Evolutionary conservation across 2,329 filamentous ascomycete species (phyloP).

Genomic region (Diplodia scrobiculata): DNA sequence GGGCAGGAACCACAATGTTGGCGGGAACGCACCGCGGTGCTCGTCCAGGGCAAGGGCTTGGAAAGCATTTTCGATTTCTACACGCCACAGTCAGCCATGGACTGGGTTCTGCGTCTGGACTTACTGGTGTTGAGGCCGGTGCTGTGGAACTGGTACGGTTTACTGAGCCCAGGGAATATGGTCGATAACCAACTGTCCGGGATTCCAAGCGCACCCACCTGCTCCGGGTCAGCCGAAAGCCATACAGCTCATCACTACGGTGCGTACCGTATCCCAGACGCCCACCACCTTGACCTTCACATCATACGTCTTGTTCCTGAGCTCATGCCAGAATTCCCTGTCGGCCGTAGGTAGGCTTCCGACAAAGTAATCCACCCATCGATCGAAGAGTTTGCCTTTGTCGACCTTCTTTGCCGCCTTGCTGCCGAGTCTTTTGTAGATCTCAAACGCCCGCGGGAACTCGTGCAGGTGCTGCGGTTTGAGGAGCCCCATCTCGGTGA

Average conservation of each 20-base stretch:
- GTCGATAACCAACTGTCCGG: background rate
- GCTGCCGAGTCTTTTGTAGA: conserved; percentile 34
- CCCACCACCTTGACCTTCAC: conserved; percentile 49
- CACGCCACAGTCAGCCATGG: background rate
- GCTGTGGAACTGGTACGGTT: conserved; percentile 25
- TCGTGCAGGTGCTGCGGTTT: conserved; percentile 51
- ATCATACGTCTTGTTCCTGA: conserved; percentile 1
- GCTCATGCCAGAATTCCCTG: background rate
- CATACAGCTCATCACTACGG: rapidly evolving
- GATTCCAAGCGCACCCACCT: conserved; percentile 26
- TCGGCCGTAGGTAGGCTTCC: background rate
- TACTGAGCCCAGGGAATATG: conserved; percentile 20
- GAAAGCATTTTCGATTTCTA: conserved; percentile 55
- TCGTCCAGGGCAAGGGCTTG: conserved; percentile 60
- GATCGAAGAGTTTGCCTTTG: background rate
- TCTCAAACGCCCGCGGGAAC: conserved; percentile 45
- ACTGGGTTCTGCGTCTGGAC: background rate
- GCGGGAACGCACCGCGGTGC: conserved; percentile 53
- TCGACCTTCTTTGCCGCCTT: background rate
- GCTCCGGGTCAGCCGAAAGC: background rate
- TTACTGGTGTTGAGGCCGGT: conserved; percentile 18
- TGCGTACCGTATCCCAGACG: conserved; percentile 55
- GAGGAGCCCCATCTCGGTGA: conserved; percentile 52
- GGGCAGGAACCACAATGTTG: conserved; percentile 56
- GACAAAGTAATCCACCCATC: background rate